A percentile compares a stretch with the other conserved stretches of the same genome.
These are phyloP conservation scores for Kitagawia praeruptora DNA, from an alignment of 129 eudicot species.

Conservation along the genomic window DNA sequence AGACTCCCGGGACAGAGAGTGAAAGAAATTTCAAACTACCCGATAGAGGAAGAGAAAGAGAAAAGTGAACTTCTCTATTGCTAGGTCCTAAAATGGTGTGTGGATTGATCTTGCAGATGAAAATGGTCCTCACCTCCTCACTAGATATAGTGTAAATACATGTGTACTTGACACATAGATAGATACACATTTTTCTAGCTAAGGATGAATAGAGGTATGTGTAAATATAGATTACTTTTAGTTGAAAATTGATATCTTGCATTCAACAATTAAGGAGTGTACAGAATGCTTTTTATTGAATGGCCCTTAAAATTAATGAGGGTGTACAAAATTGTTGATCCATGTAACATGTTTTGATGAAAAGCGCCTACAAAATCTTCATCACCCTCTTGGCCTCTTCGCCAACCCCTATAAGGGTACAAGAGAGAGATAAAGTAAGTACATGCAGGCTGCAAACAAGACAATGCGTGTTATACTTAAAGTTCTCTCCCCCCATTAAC, in stretches of 20 bases:
- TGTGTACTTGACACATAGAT: slow-evolving; percentile 1
- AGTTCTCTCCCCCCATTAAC: background rate
- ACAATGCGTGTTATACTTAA: background rate
- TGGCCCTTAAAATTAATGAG: background rate
- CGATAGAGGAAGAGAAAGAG: background rate
- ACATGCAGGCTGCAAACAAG: slow-evolving; percentile 1
- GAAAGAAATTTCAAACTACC: slow-evolving; percentile 14
- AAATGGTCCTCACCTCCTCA: slow-evolving; percentile 12
- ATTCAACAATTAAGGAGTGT: slow-evolving; percentile 10
- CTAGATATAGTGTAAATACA: background rate
- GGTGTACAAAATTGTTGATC: slow-evolving; percentile 8
- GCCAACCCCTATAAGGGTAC: background rate
- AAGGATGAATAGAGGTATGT: background rate
- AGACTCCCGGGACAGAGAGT: background rate
- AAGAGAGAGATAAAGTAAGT: background rate
- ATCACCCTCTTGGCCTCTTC: background rate
- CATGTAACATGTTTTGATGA: slow-evolving; percentile 15
- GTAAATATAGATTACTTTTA: background rate
- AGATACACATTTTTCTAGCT: background rate
- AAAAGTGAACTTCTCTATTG: slow-evolving; percentile 17
- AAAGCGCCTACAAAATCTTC: slow-evolving; percentile 6
- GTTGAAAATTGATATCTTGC: background rate
- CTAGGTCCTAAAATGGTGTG: slow-evolving; percentile 15
- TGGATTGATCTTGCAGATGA: slow-evolving; percentile 5
- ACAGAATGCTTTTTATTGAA: slow-evolving; percentile 9